These are phyloP conservation scores for Oryza australiensis DNA, from an alignment of 176 grass and related monocot species.

Conservation along the genomic window DNA sequence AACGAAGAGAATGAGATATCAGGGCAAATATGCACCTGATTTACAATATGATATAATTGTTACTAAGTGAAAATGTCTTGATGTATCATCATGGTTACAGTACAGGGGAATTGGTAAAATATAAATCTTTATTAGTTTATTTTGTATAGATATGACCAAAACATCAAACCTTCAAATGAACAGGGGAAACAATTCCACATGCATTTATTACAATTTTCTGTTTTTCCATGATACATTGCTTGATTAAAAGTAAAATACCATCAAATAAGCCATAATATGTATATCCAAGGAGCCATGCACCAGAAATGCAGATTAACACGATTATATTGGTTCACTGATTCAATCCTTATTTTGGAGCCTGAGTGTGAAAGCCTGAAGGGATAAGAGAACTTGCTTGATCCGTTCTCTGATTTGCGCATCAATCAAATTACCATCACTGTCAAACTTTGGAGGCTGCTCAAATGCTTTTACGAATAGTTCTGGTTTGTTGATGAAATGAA, in stretches of 20 bases:
- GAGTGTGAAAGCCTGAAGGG: constrained; percentile 75
- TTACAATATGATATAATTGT: background rate
- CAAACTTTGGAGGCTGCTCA: constrained; percentile 63
- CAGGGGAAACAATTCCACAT: background rate
- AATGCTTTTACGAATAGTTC: constrained; percentile 66
- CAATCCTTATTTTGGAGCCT: constrained; percentile 49
- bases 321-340: background rate
- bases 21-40: background rate
- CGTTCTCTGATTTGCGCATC: constrained; percentile 57
- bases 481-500: constrained; percentile 98
- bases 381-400: constrained; percentile 71
- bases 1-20: too few relatives aligned
- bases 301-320: background rate
- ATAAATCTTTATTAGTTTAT: background rate
- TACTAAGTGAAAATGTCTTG: background rate
- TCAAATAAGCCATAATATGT: background rate
- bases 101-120: background rate
- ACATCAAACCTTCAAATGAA: background rate
- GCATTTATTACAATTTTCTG: constrained; percentile 20
- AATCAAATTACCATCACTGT: constrained; percentile 71
- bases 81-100: background rate
- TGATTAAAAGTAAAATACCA: background rate
- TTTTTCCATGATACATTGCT: background rate
- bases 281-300: background rate
- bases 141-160: background rate